These are phyloP conservation scores for Aspergillus intermedius DNA, from an alignment of 2,329 filamentous ascomycete species.

Conservation along the genomic window DNA sequence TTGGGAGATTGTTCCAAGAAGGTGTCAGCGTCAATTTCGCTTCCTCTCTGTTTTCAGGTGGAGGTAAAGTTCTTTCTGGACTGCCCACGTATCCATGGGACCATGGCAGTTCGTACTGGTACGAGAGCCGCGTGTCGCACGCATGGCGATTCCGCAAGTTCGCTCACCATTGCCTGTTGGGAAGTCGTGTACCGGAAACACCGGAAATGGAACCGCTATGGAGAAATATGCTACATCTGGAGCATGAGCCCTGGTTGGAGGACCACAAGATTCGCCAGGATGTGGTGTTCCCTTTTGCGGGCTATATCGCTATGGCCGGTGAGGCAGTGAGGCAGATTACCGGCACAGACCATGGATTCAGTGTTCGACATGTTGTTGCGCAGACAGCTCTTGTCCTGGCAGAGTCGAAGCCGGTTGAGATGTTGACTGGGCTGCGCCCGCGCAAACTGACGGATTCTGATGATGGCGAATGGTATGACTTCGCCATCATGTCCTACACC, in stretches of 20 bases:
- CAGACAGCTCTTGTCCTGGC: conserved; percentile 16
- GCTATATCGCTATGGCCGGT: conserved; percentile 39
- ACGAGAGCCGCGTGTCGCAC: conserved; percentile 15
- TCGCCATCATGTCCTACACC: conserved; percentile 17
- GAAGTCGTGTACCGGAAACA: conserved; percentile 22
- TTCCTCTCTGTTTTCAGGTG: no score
- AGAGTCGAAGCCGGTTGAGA: conserved; percentile 9
- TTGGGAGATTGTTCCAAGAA: not conserved
- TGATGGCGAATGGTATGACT: conserved; percentile 20
- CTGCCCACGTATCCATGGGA: conserved; percentile 25
- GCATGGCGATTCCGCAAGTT: conserved; percentile 13
- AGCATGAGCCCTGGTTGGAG: conserved; percentile 2
- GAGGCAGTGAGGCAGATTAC: conserved; percentile 29
- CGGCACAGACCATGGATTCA: conserved; percentile 2
- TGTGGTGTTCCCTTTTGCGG: conserved; percentile 40
- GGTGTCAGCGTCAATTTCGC: not conserved
- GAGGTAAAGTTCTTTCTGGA: conserved; percentile 10
- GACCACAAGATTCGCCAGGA: conserved; percentile 34
- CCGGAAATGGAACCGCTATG: conserved; percentile 31
- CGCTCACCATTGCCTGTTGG: conserved; percentile 21
- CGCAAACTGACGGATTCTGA: conserved; percentile 7
- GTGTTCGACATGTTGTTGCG: conserved; percentile 12
- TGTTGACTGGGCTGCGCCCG: conserved; percentile 13
- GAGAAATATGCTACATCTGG: conserved; percentile 27
- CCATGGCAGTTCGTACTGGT: conserved; percentile 6